Base-by-base conservation (phyloP, 2,329 filamentous ascomycete species). In the Ceratocystis harringtonii region DNA sequence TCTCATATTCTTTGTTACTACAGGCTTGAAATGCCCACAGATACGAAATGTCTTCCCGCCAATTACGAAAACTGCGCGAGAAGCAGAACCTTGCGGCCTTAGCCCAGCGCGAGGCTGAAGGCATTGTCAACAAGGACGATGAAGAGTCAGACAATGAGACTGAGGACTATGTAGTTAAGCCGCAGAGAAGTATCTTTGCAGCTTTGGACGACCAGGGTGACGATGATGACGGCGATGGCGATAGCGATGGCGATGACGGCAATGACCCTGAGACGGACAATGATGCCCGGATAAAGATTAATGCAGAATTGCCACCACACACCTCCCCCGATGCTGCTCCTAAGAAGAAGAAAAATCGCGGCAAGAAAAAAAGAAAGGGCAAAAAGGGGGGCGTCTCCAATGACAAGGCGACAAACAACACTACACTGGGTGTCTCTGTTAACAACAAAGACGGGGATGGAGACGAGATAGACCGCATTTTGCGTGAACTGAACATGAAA, bases 391-490 rank as follows among this genome's bases (percentile, higher is more conserved):
- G 72, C 69, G 65, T 66, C 30, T 74, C 73, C 65, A 70, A 70
- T 62, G 69, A 75, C 70, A 73, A 74, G 61, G 52, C 17, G 25
- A 19, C 6, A 28, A 52, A 63, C 44, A 22, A 41, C 10, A 63
- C 30, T 8, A 17, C 19, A n/a, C 5, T n/a, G 48, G 22, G 6
- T 10, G 5, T 19, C 41, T 1, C 25, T n/a, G 7, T 15, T 17
- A 17, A 52, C 19, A 28, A 7, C 69, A 1, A 45, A 67, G 0
- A 66, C 12, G 70, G 71, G 30, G 74, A 73, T 0, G 73, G 78
- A 25, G 81, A 84, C 66, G 82, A 84, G 68, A 84, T 84, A 63
- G 82, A 84, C 69, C 76, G 75, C 66, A 81, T 79, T 1, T 75
- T 84, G 48, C 74, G 76, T 65, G 78, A 81, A 68, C 75, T 84